phyloP scores from a whole-genome alignment of 257 asterid genomes.

The Eucommia ulmoides region DNA sequence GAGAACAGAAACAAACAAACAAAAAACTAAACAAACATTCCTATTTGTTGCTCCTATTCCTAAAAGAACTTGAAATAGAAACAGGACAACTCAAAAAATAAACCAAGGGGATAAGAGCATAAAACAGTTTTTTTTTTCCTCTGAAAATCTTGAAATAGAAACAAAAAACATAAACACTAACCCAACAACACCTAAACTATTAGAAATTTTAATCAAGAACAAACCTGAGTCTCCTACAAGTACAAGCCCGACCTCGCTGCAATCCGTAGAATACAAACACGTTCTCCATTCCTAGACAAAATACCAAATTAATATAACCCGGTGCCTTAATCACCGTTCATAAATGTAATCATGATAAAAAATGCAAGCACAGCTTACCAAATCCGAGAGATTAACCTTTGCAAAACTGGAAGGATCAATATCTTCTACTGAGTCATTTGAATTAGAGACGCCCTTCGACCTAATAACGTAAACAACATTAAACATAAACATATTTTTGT shows the following conservation, averaged over 20 bases:
- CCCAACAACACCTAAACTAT: background rate
- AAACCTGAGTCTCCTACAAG: constrained; percentile 51
- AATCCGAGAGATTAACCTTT: constrained; percentile 63
- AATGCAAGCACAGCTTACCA: constrained; percentile 38
- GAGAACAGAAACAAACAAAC: too few relatives aligned
- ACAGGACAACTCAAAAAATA: too few relatives aligned
- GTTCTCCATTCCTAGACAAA: constrained; percentile 66
- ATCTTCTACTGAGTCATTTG: constrained; percentile 30
- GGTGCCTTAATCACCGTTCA: constrained; percentile 6
- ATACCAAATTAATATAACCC: constrained; percentile 4
- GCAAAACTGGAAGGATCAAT: constrained; percentile 35
- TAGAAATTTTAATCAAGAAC: constrained; percentile 8
- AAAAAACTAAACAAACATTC: too few relatives aligned
- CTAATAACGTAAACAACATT: too few relatives aligned
- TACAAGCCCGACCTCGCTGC: constrained; percentile 86
- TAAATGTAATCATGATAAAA: constrained; percentile 5
- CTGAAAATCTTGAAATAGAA: too few relatives aligned
- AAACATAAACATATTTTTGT: too few relatives aligned
- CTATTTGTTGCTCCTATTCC: too few relatives aligned
- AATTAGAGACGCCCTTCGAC: constrained; percentile 33
- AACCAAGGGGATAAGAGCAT: too few relatives aligned
- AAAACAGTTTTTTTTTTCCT: too few relatives aligned
- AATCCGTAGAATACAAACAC: constrained; percentile 59
- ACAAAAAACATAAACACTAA: too few relatives aligned
- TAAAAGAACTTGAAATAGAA: too few relatives aligned